A percentile compares a stretch with the other conserved stretches of the same genome.
Conservation (phyloP, 2,329 filamentous ascomycete species). For the Aspergillus candidus region DNA sequence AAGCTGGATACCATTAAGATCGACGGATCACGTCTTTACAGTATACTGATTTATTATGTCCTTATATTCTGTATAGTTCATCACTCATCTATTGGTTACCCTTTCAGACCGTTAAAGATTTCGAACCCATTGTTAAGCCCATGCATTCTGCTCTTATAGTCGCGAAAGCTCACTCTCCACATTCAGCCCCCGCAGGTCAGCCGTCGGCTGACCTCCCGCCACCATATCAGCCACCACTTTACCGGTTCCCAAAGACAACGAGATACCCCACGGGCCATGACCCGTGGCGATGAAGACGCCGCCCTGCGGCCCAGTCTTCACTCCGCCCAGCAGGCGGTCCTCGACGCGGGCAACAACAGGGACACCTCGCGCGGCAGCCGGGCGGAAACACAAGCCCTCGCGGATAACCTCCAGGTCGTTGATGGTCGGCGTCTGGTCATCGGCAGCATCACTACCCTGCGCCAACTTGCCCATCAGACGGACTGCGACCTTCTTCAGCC, state of each 20-base stretch:
- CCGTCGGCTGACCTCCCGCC: constrained; percentile 52
- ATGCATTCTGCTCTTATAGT: no score
- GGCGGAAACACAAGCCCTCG: constrained; percentile 66
- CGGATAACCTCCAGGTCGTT: constrained; percentile 58
- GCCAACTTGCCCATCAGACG: constrained; percentile 29
- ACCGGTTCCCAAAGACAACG: constrained; percentile 60
- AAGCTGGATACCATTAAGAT: no score
- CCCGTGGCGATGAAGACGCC: constrained; percentile 67
- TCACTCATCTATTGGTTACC: not conserved
- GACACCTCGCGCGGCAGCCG: constrained; percentile 57
- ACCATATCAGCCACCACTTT: constrained; percentile 66
- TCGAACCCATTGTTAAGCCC: no score
- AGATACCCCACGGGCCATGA: constrained; percentile 72
- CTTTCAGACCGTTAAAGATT: no score
- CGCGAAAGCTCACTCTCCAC: constrained; percentile 13
- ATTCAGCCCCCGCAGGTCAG: constrained; percentile 52
- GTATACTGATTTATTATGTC: no score
- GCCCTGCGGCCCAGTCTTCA: constrained; percentile 33
- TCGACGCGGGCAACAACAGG: constrained; percentile 58
- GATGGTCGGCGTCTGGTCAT: constrained; percentile 25
- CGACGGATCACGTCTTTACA: no score
- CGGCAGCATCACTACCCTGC: constrained; percentile 6
- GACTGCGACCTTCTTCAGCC: constrained; percentile 27
- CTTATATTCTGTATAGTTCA: no score
- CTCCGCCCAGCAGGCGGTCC: constrained; percentile 54